A percentile compares a stretch with the other conserved stretches of the same genome.
phyloP scores from a whole-genome alignment of 345 rosid genomes.

The Syzygium jambos region DNA sequence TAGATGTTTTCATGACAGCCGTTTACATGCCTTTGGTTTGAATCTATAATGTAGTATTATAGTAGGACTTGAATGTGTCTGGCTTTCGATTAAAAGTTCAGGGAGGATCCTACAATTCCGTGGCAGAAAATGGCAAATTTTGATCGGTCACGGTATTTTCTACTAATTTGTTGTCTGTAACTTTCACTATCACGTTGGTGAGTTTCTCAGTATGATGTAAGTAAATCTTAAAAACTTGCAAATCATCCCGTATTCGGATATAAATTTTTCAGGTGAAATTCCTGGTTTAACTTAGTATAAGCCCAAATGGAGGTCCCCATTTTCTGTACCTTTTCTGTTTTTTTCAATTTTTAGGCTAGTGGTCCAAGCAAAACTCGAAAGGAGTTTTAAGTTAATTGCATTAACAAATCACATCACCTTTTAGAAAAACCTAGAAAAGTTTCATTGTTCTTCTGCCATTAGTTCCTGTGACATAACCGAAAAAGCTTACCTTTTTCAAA shows the following conservation, averaged over 20 bases:
- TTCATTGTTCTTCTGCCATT: neutral
- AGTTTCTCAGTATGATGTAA: neutral
- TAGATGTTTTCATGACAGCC: neutral
- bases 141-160: neutral
- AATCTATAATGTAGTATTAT: neutral
- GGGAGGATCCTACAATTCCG: neutral
- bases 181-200: neutral
- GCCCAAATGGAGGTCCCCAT: neutral
- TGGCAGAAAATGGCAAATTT: neutral
- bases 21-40: neutral
- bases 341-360: neutral
- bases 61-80: neutral
- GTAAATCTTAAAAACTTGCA: neutral
- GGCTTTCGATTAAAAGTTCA: neutral
- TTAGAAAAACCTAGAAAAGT: neutral
- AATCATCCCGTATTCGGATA: neutral
- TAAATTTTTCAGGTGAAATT: neutral
- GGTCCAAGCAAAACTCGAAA: neutral
- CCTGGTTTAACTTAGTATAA: neutral
- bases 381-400: neutral
- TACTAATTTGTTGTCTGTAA: neutral
- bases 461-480: neutral
- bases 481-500: neutral
- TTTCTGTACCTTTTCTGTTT: neutral
- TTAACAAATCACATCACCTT: neutral